Evolutionary conservation across 2,329 filamentous ascomycete species (phyloP), one percentile per base, ranked within the genome.

Genomic region (Fusarium hostae): DNA sequence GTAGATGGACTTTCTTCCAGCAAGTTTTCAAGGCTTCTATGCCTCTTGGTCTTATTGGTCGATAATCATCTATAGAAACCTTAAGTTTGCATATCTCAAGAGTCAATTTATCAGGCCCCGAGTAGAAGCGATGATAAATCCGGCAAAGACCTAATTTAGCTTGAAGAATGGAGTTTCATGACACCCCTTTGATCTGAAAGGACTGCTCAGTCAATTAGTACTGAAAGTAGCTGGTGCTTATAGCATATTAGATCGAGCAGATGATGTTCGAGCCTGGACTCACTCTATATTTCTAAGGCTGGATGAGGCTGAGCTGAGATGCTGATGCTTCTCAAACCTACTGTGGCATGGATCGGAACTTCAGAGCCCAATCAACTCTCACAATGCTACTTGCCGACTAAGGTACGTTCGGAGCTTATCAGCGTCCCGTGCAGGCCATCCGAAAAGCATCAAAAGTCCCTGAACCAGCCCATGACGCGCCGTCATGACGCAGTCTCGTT

Each of bases 341-440:
- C 26, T 26, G 16, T 13, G 16, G 34, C 16, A 35, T 35, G 34
- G 15, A 32, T 22, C 3, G 1, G 15, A 51, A 26, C 11, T 20
- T 51, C 10, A 3, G 9, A 2, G 15, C 37, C 32, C 4, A 51
- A 20, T 9, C 13, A n/a, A 9, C 5, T 13, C 15, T 11, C 2
- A 18, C 6, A 30, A 22, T 4, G 6, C 10, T 2, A 18, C n/a
- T 0, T 5, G 4, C 5, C 15, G 32, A 22, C 0, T 5, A 16
- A 1, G 22, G 9, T 16, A 10, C 9, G 8, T 8, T 11, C 4
- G 18, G 12, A 26, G 6, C 22, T 20, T n/a, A 10, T 20, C 3
- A 6, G 10, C 11, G 10, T 9, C n/a, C 22, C 16, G n/a, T 32
- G 0, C 10, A 5, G n/a, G 5, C n/a, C 16, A 24, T 9, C 16